phyloP scores from a whole-genome alignment of 1,284 basidiomycete genomes.

The Apiotrichum sp. region DNA sequence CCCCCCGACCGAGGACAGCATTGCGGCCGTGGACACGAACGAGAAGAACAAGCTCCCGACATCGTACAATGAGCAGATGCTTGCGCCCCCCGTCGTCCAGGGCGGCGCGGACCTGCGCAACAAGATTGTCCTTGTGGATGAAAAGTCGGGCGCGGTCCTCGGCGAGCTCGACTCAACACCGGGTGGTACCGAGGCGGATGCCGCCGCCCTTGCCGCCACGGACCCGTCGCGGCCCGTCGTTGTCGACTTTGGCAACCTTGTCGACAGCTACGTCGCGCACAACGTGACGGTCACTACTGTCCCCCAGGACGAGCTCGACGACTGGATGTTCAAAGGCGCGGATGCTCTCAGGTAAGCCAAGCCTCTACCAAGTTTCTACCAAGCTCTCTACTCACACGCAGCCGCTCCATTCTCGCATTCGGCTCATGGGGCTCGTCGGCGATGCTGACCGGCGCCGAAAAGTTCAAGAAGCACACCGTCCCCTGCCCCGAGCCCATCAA shows the following conservation, averaged over 20 bases:
- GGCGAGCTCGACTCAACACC: slow-evolving; percentile 62
- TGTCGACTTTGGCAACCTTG: slow-evolving; percentile 60
- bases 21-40: not conserved
- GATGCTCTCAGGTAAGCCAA: slow-evolving; percentile 53
- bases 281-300: slow-evolving; percentile 53
- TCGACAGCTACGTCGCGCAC: slow-evolving; percentile 41
- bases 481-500: slow-evolving; percentile 13
- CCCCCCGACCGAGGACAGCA: slow-evolving; percentile 1
- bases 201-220: slow-evolving; percentile 46
- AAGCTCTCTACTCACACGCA: not conserved
- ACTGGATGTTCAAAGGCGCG: slow-evolving; percentile 67
- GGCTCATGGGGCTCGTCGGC: slow-evolving; percentile 60
- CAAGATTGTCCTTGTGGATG: slow-evolving; percentile 65
- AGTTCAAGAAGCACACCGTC: slow-evolving; percentile 51
- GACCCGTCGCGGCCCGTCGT: slow-evolving; percentile 61
- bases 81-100: slow-evolving; percentile 4
- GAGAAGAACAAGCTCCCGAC: slow-evolving; percentile 8
- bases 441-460: slow-evolving; percentile 58
- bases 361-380: not conserved
- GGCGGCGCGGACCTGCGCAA: slow-evolving; percentile 55
- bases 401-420: slow-evolving; percentile 62
- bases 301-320: slow-evolving; percentile 57
- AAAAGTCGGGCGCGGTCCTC: slow-evolving; percentile 65
- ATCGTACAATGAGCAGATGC: not conserved
- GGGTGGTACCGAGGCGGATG: slow-evolving; percentile 57